Evolutionary conservation across 2,329 filamentous ascomycete species (phyloP).

Genomic region (Cordyceps fumosorosea): DNA sequence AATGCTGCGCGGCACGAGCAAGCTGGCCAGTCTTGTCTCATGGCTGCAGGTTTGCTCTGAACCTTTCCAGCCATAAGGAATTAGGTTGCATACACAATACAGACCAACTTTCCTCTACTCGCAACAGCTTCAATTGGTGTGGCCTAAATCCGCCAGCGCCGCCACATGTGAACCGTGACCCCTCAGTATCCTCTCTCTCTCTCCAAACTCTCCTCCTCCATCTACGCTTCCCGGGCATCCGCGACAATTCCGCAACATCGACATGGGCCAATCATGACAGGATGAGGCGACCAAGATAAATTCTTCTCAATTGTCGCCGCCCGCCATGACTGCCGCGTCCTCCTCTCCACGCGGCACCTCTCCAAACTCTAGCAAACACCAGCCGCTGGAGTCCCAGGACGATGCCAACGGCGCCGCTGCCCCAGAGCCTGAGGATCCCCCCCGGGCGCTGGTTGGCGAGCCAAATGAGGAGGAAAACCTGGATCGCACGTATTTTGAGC

Average conservation of each 20-base stretch:
- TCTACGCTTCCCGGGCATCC: neutral
- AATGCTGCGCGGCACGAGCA: neutral
- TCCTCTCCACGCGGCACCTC: neutral
- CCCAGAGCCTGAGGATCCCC: neutral
- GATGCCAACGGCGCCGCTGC: neutral
- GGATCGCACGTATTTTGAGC: neutral
- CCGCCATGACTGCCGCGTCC: neutral
- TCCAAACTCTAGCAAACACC: neutral
- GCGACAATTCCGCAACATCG: neutral
- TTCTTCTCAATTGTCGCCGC: neutral
- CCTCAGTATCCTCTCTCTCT: neutral
- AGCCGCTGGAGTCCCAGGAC: neutral
- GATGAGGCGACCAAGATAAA: neutral
- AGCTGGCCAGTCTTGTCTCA: neutral
- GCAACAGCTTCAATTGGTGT: no score
- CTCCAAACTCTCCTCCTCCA: neutral
- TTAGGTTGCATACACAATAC: no score
- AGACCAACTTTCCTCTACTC: no score
- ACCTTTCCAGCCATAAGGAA: neutral
- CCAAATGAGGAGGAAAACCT: conserved; percentile 8
- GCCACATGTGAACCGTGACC: neutral
- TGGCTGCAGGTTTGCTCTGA: neutral
- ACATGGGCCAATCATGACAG: neutral
- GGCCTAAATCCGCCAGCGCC: neutral
- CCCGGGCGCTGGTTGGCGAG: neutral